Conservation (phyloP, 2,329 filamentous ascomycete species). For the Colletotrichum siamense region DNA sequence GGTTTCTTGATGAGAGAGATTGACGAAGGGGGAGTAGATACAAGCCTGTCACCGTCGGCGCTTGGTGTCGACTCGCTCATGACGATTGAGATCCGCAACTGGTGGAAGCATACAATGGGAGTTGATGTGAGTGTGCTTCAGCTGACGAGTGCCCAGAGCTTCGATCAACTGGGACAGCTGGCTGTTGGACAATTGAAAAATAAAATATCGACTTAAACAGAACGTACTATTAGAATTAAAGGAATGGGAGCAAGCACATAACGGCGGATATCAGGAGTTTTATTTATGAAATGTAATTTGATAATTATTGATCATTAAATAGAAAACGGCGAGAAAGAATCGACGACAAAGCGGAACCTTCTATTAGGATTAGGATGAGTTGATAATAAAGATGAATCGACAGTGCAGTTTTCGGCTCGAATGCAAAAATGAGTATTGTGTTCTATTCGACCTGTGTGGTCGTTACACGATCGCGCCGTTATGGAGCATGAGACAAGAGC, state of each 20-base stretch:
- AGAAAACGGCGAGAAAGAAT: no score
- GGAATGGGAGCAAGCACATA: background rate
- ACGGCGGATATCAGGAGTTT: background rate
- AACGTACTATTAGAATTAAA: background rate
- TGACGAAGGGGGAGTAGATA: background rate
- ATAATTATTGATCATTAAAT: no score
- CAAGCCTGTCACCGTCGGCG: background rate
- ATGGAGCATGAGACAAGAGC: no score
- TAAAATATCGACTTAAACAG: background rate
- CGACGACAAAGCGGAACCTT: no score
- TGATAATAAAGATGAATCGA: background rate
- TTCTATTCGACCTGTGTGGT: background rate
- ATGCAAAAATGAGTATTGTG: background rate
- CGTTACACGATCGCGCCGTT: background rate
- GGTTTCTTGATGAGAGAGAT: background rate
- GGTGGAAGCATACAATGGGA: conserved; percentile 9
- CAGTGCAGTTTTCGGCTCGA: background rate
- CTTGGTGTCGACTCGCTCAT: conserved; percentile 19
- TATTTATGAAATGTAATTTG: no score
- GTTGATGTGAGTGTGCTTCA: background rate
- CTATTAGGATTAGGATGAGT: background rate
- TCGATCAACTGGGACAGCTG: background rate
- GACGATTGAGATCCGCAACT: conserved; percentile 20
- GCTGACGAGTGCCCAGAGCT: conserved; percentile 2
- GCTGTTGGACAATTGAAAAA: background rate